A percentile compares a stretch with the other conserved stretches of the same genome.
These are phyloP conservation scores for Trichoderma orchidacearum DNA, from an alignment of 495 filamentous ascomycete genomes.

Conservation along the genomic window DNA sequence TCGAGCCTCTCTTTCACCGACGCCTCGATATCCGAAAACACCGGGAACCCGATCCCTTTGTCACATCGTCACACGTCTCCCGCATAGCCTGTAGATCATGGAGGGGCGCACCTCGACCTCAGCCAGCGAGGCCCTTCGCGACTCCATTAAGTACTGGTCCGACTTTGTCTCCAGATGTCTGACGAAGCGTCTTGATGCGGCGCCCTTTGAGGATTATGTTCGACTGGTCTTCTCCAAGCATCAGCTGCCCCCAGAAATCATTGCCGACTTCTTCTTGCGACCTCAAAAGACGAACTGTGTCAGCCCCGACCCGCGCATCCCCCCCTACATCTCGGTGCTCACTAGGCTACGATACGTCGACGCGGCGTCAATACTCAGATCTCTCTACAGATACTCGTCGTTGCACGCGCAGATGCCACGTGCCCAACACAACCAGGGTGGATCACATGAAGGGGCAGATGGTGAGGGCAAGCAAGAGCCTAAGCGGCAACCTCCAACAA, in stretches of 20 bases:
- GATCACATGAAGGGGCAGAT: slow-evolving; percentile 5
- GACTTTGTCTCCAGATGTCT: slow-evolving; percentile 32
- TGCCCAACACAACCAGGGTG: slow-evolving; percentile 4
- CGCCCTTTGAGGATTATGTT: slow-evolving; percentile 29
- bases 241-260: slow-evolving; percentile 26
- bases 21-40: neutral
- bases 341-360: slow-evolving; percentile 39
- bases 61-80: neutral
- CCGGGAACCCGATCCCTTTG: too few relatives aligned
- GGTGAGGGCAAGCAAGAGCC: neutral
- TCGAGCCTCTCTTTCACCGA: neutral
- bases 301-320: slow-evolving; percentile 49
- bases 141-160: slow-evolving; percentile 18
- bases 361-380: slow-evolving; percentile 40
- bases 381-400: slow-evolving; percentile 46
- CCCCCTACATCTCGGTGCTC: slow-evolving; percentile 49
- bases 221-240: slow-evolving; percentile 24
- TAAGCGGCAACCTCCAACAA: slow-evolving; percentile 5
- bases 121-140: neutral
- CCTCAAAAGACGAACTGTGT: slow-evolving; percentile 32
- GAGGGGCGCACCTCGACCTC: neutral
- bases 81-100: neutral
- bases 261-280: slow-evolving; percentile 48
- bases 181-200: slow-evolving; percentile 26
- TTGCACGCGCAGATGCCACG: slow-evolving; percentile 18